phyloP scores from a whole-genome alignment of 2,329 filamentous ascomycete genomes.

The Diaporthe velutina region DNA sequence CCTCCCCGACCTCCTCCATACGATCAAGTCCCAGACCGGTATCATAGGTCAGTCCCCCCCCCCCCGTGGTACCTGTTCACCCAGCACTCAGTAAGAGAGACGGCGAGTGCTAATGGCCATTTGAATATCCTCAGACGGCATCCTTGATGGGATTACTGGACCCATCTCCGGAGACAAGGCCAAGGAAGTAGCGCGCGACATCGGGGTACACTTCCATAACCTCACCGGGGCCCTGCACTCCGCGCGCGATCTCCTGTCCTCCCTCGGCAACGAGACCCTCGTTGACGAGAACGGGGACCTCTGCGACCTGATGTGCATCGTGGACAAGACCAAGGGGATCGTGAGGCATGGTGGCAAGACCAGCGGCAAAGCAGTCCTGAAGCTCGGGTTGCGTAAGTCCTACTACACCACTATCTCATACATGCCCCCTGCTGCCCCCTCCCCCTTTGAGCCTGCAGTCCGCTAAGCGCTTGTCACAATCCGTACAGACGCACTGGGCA shows the following conservation, averaged over 20 bases:
- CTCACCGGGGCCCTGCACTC: neutral
- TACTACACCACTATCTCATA: neutral
- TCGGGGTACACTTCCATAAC: neutral
- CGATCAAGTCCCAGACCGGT: neutral
- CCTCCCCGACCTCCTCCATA: neutral
- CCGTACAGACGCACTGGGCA: neutral
- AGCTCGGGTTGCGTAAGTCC: conserved; percentile 18
- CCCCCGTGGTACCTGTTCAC: neutral
- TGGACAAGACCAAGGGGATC: neutral
- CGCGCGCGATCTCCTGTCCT: neutral
- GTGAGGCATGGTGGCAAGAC: neutral
- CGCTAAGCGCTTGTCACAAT: neutral
- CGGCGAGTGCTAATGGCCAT: neutral
- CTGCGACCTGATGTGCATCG: neutral
- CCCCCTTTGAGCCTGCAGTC: too few species aligned
- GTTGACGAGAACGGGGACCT: conserved; percentile 4
- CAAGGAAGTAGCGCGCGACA: neutral
- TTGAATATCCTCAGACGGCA: neutral
- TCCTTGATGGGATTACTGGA: neutral
- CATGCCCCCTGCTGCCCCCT: neutral
- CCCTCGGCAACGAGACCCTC: neutral
- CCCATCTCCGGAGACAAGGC: neutral
- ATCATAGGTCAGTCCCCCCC: neutral
- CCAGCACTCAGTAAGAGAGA: neutral
- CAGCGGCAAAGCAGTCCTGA: neutral